Evolutionary conservation across 2,329 filamentous ascomycete species (phyloP).

Genomic region (Colletotrichum cereale): DNA sequence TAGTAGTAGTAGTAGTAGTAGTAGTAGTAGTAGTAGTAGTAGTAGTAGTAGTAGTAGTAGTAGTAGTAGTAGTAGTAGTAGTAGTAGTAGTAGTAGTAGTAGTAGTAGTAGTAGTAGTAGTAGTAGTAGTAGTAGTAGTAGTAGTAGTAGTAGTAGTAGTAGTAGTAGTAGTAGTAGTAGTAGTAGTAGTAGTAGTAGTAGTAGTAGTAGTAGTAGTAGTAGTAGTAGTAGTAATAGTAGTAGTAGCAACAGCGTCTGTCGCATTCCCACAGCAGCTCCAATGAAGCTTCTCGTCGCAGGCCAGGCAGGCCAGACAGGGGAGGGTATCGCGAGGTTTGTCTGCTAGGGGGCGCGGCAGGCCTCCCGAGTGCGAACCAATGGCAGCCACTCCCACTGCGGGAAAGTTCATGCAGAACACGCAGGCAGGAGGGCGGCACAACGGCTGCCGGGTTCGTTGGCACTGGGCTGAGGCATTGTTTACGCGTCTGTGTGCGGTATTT

Average conservation of each 20-base stretch:
- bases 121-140: too few relatives aligned
- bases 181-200: too few relatives aligned
- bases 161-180: too few relatives aligned
- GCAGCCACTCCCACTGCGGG: not conserved
- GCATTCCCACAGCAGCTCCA: conserved; percentile 2
- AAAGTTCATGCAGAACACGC: not conserved
- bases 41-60: too few relatives aligned
- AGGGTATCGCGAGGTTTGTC: conserved; percentile 3
- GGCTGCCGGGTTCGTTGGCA: not conserved
- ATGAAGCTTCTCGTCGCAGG: conserved; percentile 22
- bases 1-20: too few relatives aligned
- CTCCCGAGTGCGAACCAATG: conserved; percentile 20
- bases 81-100: too few relatives aligned
- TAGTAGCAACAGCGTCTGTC: not conserved
- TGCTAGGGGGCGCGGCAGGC: not conserved
- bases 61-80: too few relatives aligned
- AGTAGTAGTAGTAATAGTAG: too few relatives aligned
- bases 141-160: too few relatives aligned
- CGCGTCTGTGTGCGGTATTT: conserved; percentile 11
- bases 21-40: too few relatives aligned
- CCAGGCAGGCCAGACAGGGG: not conserved
- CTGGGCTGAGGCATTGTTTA: not conserved
- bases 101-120: too few relatives aligned
- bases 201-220: too few relatives aligned
- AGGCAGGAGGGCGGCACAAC: not conserved